phyloP scores from a whole-genome alignment of 2,329 filamentous ascomycete species.

The Aaosphaeria arxii region DNA sequence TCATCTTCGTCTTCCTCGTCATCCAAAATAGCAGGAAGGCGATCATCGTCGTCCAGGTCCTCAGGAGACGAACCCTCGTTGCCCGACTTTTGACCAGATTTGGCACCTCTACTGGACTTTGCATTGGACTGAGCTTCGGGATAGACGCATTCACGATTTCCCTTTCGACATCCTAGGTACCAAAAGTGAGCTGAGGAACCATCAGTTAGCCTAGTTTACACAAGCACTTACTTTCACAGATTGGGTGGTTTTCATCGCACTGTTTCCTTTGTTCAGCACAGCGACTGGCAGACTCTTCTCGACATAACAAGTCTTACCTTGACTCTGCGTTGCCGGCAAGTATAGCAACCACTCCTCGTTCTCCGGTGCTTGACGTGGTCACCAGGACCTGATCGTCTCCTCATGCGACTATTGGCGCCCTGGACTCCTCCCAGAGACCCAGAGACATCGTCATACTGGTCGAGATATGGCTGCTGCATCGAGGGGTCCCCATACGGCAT shows the following conservation, averaged over 20 bases:
- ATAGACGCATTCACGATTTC: constrained; percentile 85
- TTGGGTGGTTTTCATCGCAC: constrained; percentile 87
- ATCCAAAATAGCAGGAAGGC: constrained; percentile 43
- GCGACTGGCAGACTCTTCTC: background rate
- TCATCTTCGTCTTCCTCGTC: constrained; percentile 42
- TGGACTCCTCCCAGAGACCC: constrained; percentile 23
- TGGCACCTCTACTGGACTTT: constrained; percentile 46
- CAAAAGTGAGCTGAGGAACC: too few relatives aligned
- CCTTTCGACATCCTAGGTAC: constrained; percentile 76
- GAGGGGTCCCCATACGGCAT: constrained; percentile 29
- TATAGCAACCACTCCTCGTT: constrained; percentile 91
- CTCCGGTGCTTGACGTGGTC: constrained; percentile 90
- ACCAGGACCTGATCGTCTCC: constrained; percentile 29
- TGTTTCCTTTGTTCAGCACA: constrained; percentile 36
- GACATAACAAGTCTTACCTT: constrained; percentile 49
- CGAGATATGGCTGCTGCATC: constrained; percentile 30
- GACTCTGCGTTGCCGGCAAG: constrained; percentile 83
- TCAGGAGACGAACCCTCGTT: constrained; percentile 52
- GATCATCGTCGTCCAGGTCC: constrained; percentile 42
- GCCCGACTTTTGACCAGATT: constrained; percentile 41
- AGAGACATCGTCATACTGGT: constrained; percentile 34
- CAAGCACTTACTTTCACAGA: constrained; percentile 67
- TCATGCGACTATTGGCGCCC: constrained; percentile 23
- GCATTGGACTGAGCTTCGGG: constrained; percentile 64
- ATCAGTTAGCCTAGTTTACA: too few relatives aligned